phyloP scores from a whole-genome alignment of 129 eudicot species.

The Cynara cardunculus region DNA sequence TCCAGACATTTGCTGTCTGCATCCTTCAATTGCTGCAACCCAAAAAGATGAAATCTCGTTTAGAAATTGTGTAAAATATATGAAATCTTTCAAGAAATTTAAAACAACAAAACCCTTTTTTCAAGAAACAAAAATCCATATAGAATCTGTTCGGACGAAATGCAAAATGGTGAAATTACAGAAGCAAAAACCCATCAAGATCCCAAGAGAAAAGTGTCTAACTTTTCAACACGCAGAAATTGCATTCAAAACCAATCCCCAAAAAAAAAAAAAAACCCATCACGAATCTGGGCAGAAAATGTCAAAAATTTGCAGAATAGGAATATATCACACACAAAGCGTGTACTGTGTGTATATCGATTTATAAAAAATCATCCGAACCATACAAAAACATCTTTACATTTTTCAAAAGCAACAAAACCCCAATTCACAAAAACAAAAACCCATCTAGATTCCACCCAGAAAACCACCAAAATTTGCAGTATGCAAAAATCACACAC shows the following conservation, averaged over 20 bases:
- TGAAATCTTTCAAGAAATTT: background rate
- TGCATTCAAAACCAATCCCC: background rate
- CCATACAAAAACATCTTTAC: background rate
- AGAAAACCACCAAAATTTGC: background rate
- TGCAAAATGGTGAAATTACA: background rate
- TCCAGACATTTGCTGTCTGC: constrained; percentile 59
- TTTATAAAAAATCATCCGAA: background rate
- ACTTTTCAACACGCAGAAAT: background rate
- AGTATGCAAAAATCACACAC: background rate
- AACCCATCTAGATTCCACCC: background rate
- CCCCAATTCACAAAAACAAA: background rate
- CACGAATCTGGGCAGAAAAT: background rate
- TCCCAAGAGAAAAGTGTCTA: background rate
- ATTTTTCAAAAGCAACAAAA: background rate
- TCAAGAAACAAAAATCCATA: background rate
- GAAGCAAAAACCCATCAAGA: constrained; percentile 14
- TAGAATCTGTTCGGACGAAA: background rate
- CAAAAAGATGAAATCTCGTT: background rate
- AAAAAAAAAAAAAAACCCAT: constrained; percentile 13
- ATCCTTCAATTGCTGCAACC: constrained; percentile 73
- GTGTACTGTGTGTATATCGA: background rate
- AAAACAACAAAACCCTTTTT: background rate
- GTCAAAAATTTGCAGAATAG: background rate
- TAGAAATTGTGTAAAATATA: background rate
- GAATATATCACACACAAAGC: background rate